Evolutionary conservation across 805 yeast species (phyloP), one percentile per base, ranked within the genome.

Genomic region (Kodamaea lidongshanica): DNA sequence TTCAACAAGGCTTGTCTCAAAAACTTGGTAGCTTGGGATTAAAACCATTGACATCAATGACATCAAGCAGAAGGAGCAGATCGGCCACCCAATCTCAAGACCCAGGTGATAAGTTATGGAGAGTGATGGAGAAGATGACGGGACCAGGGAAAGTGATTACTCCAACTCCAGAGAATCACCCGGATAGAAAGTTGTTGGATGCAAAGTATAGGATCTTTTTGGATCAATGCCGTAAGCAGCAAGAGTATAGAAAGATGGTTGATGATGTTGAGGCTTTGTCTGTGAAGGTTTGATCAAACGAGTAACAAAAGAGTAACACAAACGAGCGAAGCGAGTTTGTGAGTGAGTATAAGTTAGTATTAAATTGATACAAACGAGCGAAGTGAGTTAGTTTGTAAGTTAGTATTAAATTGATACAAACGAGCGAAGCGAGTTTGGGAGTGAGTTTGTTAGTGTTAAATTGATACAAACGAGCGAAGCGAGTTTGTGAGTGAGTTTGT

Each of bases 151-250:
- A 70, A 42, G 86, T 79, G 8, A 81, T 92, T 22, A 56, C 64
- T 40, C 97, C 98, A 3, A 58, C 74, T 14, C 54, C 71, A 4
- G 58, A 50, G 11, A 57, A 58, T 25, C 71, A 73, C 35, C 75
- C 83, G 0, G 94, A 85, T 55, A 68, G 86, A 46, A 64, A 67
- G 43, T 65, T 92, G 37, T 68, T 92, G 52, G 61, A 72, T 37
- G 81, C 79, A 22, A 92, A 92, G 59, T 92, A 86, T 65, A 72
- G 76, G 56, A 74, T 89, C 25, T 87, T 86, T 70, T 63, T 85
- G 33, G 96, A 89, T 49, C 92, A 85, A 74, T 86, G 94, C 25
- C 73, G 65, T 43, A 71, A 80, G 16, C 97, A 92, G 58, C 79
- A 71, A 46, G 74, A 67, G 46, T 89, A 85, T 59, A 72, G 97